Conservation (phyloP, 345 rosid genomes). For the Camelina hispida region DNA sequence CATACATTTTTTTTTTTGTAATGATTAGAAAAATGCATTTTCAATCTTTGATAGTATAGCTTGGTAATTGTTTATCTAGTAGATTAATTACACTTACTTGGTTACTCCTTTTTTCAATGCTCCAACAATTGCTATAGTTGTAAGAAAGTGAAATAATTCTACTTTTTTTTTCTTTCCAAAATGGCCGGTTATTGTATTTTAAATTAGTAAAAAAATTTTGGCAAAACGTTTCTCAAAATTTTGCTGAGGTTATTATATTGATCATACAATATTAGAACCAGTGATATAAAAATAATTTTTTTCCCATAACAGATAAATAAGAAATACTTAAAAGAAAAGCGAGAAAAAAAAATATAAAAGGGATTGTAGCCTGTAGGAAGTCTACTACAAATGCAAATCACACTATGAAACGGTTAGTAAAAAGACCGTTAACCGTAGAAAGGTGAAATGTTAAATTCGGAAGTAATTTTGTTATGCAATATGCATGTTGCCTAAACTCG, state of each 20-base stretch:
- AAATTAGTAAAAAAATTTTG: neutral
- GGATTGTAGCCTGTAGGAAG: neutral
- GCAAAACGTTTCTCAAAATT: neutral
- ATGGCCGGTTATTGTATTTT: neutral
- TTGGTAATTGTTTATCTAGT: neutral
- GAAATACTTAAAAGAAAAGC: slow-evolving; percentile 9
- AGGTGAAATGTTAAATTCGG: neutral
- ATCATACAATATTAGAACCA: neutral
- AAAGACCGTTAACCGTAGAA: slow-evolving; percentile 13
- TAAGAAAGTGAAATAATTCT: too few species aligned
- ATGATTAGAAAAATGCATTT: neutral
- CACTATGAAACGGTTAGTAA: neutral
- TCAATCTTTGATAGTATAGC: neutral
- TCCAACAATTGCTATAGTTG: neutral
- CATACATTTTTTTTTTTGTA: neutral
- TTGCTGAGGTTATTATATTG: neutral
- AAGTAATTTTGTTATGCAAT: slow-evolving; percentile 37
- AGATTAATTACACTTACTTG: neutral
- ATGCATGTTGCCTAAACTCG: slow-evolving; percentile 48
- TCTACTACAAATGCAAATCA: neutral
- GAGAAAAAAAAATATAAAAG: neutral
- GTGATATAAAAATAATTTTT: too few species aligned
- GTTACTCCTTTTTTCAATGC: neutral
- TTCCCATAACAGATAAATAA: neutral
- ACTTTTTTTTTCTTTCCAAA: neutral